Evolutionary conservation across 345 rosid species (phyloP).

Genomic region (Camelina hispida): DNA sequence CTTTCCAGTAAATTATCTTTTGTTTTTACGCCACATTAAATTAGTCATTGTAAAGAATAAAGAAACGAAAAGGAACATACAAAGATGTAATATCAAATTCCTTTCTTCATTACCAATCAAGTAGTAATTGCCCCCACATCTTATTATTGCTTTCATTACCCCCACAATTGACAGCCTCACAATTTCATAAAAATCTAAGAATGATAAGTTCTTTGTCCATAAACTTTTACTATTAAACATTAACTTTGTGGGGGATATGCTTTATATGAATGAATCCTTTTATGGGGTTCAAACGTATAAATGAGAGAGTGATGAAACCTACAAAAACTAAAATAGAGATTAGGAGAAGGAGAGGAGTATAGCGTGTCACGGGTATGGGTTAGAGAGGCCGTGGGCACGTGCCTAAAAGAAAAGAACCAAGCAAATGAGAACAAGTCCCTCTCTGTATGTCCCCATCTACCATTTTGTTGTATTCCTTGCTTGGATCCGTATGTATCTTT

Average conservation of each 20-base stretch:
- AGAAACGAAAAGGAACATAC: too few relatives aligned
- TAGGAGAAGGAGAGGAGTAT: neutral
- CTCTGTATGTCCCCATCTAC: conserved; percentile 39
- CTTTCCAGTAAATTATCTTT: too few relatives aligned
- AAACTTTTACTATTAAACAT: neutral
- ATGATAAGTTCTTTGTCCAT: conserved; percentile 8
- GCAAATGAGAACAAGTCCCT: conserved; percentile 38
- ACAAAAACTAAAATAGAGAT: conserved; percentile 3
- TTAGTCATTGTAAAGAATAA: too few relatives aligned
- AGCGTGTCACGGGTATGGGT: conserved; percentile 42
- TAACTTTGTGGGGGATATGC: neutral
- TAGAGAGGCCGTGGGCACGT: conserved; percentile 33
- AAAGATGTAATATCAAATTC: too few relatives aligned
- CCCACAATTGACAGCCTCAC: conserved; percentile 12
- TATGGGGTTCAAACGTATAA: neutral
- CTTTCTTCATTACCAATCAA: conserved; percentile 25
- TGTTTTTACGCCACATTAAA: too few relatives aligned
- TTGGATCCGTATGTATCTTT: neutral
- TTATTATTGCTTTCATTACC: conserved; percentile 32
- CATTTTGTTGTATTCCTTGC: conserved; percentile 23
- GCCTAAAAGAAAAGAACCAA: conserved; percentile 37
- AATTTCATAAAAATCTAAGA: neutral
- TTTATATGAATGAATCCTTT: neutral
- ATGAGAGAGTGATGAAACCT: neutral
- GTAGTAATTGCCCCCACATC: conserved; percentile 33